A percentile compares a stretch with the other conserved stretches of the same genome.
phyloP scores from a whole-genome alignment of 768 basidiomycete species.

The Sporobolomyces roseus region DNA sequence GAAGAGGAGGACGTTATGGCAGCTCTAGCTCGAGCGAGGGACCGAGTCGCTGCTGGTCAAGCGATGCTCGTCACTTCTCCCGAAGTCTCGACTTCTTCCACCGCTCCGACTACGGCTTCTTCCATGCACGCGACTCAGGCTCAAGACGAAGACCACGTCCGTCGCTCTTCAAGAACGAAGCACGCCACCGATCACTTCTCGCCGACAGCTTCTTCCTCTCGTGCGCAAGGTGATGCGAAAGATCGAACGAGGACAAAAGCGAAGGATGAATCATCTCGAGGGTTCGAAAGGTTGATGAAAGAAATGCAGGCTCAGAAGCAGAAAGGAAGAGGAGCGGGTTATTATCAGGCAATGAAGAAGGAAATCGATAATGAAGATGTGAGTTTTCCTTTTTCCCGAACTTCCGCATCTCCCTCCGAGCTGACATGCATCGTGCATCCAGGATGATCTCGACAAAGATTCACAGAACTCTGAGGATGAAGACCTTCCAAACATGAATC shows the following conservation, averaged over 20 bases:
- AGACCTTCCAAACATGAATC: neutral
- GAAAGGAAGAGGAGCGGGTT: neutral
- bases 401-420: neutral
- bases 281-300: slow-evolving; percentile 10
- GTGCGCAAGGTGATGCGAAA: neutral
- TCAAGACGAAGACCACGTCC: neutral
- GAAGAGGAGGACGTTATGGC: slow-evolving; percentile 13
- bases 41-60: neutral
- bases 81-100: neutral
- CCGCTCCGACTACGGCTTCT: slow-evolving; percentile 29
- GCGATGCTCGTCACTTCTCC: slow-evolving; percentile 2
- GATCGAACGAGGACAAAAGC: too few species aligned
- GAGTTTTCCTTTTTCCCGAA: neutral
- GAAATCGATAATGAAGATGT: slow-evolving; percentile 5
- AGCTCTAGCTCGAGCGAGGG: slow-evolving; percentile 5
- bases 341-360: neutral
- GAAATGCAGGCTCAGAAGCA: neutral
- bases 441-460: neutral
- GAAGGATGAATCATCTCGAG: too few species aligned
- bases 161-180: slow-evolving; percentile 5
- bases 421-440: neutral
- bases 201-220: slow-evolving; percentile 2
- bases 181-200: slow-evolving; percentile 5
- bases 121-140: neutral
- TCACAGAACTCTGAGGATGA: slow-evolving; percentile 4